Base-by-base conservation (phyloP, 108 stramenopile genomes). In the Fistulifera pelliculosa region DNA sequence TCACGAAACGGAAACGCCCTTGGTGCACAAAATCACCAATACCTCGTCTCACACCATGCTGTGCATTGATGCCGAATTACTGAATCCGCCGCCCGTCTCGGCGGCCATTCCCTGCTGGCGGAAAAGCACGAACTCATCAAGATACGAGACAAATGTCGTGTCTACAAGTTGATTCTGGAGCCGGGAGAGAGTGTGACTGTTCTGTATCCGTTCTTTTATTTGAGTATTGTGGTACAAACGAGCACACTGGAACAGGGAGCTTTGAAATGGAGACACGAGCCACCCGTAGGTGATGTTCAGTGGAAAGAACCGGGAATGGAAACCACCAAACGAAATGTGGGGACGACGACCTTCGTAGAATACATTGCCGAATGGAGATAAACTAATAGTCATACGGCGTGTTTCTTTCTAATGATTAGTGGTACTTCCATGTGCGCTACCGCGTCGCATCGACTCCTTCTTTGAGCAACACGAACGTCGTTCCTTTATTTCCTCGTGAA, bases 401-500 rank as follows among this genome's bases (percentile, higher is more conserved):
- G 31, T 35, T 35, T 35, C 31, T 3, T 6, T 35, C 8, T 35
- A 35, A 3, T 8, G 31, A 35, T 35, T 35, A 8, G 3, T 35
- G 8, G 8, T 35, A 6, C 31, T n/a, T n/a, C n/a, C n/a, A n/a
- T n/a, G n/a, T n/a, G n/a, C n/a, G n/a, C n/a, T n/a, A n/a, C n/a
- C n/a, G n/a, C n/a, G n/a, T 6, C 31, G 31, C 6, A 35, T 35
- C 31, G 8, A 35, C 31, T 35, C 11, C 44, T 48, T 83, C 83
- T 58, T 90, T 90, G 47, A 79, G 54, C 47, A 90, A 57, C 49
- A 90, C 69, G 64, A 90, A 90, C n/a, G 88, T 90, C 2, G 83
- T 90, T 1, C 88, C 88, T 42, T 90, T 89, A 64, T 93, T 93
- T 19, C 90, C 90, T 52, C 80, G 26, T 12, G 82, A 80, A 49